Evolutionary conservation across 2,329 filamentous ascomycete species (phyloP).

Genomic region (Fusarium avenaceum): DNA sequence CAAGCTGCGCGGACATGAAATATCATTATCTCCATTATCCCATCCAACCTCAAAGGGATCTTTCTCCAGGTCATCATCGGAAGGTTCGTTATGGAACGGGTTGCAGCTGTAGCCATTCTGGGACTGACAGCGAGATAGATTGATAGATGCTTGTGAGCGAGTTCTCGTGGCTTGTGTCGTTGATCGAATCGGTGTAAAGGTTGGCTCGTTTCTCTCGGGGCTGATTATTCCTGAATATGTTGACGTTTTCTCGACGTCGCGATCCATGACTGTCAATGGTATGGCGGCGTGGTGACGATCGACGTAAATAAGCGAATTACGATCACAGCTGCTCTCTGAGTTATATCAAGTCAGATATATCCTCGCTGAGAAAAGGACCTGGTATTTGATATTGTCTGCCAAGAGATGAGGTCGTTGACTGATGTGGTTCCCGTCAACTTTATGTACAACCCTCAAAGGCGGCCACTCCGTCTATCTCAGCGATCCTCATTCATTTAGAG

Average conservation of each 20-base stretch:
- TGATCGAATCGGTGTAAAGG: constrained; percentile 34
- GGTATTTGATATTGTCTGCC: neutral
- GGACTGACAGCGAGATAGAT: constrained; percentile 52
- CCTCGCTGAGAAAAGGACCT: neutral
- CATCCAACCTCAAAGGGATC: constrained; percentile 78
- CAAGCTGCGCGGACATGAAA: constrained; percentile 80
- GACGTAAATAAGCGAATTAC: neutral
- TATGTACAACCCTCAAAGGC: constrained; percentile 14
- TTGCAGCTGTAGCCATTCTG: constrained; percentile 62
- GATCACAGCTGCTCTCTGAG: neutral
- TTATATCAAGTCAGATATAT: neutral
- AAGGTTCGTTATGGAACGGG: constrained; percentile 22
- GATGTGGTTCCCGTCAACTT: neutral
- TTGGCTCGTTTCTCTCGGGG: neutral
- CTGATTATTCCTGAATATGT: constrained; percentile 21
- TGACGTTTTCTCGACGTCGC: constrained; percentile 47
- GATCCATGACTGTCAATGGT: constrained; percentile 36
- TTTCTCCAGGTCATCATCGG: constrained; percentile 46
- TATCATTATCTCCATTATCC: constrained; percentile 79
- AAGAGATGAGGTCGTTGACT: neutral
- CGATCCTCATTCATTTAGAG: neutral
- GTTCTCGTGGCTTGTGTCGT: constrained; percentile 14
- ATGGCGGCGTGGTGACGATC: neutral
- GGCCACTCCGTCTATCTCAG: neutral
- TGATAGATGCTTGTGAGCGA: constrained; percentile 23